Evolutionary conservation across 2,329 filamentous ascomycete genomes (phyloP), one percentile per base, ranked within the genome.

Genomic region (Ophiostoma fasciatum): DNA sequence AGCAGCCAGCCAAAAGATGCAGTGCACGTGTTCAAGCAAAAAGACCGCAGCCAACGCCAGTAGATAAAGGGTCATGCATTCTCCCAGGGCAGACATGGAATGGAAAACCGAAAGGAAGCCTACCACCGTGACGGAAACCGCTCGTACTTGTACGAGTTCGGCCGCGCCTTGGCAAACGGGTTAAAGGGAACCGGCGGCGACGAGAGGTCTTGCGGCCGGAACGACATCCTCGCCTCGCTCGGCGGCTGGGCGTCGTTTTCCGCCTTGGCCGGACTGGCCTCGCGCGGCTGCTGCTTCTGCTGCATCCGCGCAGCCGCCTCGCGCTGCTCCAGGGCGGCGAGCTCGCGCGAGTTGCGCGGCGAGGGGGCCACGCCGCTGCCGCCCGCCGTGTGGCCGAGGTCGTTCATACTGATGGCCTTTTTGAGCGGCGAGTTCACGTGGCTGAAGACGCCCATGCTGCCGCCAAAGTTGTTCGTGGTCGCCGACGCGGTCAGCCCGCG

Each of bases 381-480:
- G n/a, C n/a, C n/a, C 7, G 46, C 50, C 34, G 51, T 54, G 46
- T 49, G 56, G 46, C 63, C 61, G 29, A 74, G 62, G 38, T 81
- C 56, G 56, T 72, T 56, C 61, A 82, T 47, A 63, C 74, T 74
- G 12, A 62, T 62, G 2, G 81, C 68, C 53, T 93, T 94, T 48
- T 84, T 79, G 11, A 96, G 56, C 0, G 88, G 88, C 10, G 83
- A 93, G 28, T 78, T 80, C 6, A 76, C 75, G 53, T 93, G 83
- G 6, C 70, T 78, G 54, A 77, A 85, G 1, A 92, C 68, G 12
- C 87, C 85, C 33, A 94, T 62, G 51, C 70, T 88, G 3, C 87
- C 84, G 13, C 84, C 84, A 51, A 60, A 61, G 40, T 51, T 53
- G 7, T n/a, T n/a, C n/a, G n/a, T n/a, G n/a, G n/a, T n/a, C n/a